Percentiles rank a stretch among this genome's conserved stretches.
phyloP scores from a whole-genome alignment of 441 rosid species.

The Theobroma grandiflorum region DNA sequence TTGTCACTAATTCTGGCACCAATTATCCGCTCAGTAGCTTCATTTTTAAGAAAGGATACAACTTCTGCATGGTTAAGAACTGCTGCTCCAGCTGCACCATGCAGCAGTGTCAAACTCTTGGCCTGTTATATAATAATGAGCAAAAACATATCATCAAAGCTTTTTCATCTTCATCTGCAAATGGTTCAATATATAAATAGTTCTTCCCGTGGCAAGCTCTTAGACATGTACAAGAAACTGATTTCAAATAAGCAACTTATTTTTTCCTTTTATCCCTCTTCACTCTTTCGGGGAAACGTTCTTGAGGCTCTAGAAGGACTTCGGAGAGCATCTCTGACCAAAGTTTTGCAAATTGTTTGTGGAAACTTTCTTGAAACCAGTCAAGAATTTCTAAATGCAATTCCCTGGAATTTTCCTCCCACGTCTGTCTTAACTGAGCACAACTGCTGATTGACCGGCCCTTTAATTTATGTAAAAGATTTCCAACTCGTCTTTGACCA shows the following conservation, averaged over 20 bases:
- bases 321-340: slow-evolving; percentile 75
- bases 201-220: no score
- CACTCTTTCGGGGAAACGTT: slow-evolving; percentile 40
- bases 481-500: slow-evolving; percentile 71
- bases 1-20: slow-evolving; percentile 88
- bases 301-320: slow-evolving; percentile 44
- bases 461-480: slow-evolving; percentile 59
- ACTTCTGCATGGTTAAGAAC: slow-evolving; percentile 96
- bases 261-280: slow-evolving; percentile 37
- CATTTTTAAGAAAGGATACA: slow-evolving; percentile 75
- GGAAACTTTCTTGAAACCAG: slow-evolving; percentile 81
- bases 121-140: no score
- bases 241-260: slow-evolving; percentile 21
- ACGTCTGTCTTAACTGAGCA: slow-evolving; percentile 53
- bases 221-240: no score
- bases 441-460: slow-evolving; percentile 53
- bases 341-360: slow-evolving; percentile 49
- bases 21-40: slow-evolving; percentile 56
- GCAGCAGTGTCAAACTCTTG: slow-evolving; percentile 59
- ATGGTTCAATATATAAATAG: no score
- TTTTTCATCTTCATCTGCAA: no score
- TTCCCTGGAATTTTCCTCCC: slow-evolving; percentile 57
- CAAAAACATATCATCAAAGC: no score
- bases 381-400: slow-evolving; percentile 59
- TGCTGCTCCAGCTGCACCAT: slow-evolving; percentile 75